Percentiles rank a stretch among this genome's conserved stretches.
Evolutionary conservation across 2,329 filamentous ascomycete species (phyloP).

Genomic region (Aspergillus brasiliensis): DNA sequence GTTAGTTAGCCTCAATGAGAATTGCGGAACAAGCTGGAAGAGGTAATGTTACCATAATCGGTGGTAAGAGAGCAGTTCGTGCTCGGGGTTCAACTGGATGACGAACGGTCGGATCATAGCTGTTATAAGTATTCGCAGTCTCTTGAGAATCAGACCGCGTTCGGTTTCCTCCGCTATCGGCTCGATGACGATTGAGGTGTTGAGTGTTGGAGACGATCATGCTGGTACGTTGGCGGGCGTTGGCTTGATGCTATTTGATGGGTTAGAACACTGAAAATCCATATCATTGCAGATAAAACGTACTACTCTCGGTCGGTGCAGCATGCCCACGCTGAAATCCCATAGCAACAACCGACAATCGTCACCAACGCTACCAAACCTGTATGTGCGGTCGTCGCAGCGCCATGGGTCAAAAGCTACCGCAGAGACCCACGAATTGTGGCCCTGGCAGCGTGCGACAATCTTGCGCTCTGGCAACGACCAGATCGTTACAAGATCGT

Average conservation of each 20-base stretch:
- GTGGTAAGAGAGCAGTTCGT: conserved; percentile 81
- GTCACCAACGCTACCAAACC: conserved; percentile 94
- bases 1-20: conserved; percentile 16
- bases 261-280: conserved; percentile 12
- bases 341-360: conserved; percentile 88
- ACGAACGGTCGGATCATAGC: conserved; percentile 63
- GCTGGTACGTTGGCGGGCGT: conserved; percentile 43
- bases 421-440: conserved; percentile 91
- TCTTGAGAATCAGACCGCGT: conserved; percentile 72
- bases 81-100: conserved; percentile 85
- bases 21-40: not conserved
- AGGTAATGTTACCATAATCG: conserved; percentile 71
- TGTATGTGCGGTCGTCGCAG: conserved; percentile 92
- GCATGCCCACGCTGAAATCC: conserved; percentile 98
- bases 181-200: conserved; percentile 60
- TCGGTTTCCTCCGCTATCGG: conserved; percentile 61
- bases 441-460: conserved; percentile 89
- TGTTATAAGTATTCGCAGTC: conserved; percentile 48
- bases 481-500: conserved; percentile 97
- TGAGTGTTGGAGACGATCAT: conserved; percentile 31
- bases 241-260: conserved; percentile 34
- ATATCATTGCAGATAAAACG: conserved; percentile 39
- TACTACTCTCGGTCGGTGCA: conserved; percentile 85
- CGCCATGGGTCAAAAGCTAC: conserved; percentile 97
- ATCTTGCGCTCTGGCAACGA: conserved; percentile 79